Evolutionary conservation across 106 monocot genomes (phyloP).

Genomic region (Apostasia ramifera): DNA sequence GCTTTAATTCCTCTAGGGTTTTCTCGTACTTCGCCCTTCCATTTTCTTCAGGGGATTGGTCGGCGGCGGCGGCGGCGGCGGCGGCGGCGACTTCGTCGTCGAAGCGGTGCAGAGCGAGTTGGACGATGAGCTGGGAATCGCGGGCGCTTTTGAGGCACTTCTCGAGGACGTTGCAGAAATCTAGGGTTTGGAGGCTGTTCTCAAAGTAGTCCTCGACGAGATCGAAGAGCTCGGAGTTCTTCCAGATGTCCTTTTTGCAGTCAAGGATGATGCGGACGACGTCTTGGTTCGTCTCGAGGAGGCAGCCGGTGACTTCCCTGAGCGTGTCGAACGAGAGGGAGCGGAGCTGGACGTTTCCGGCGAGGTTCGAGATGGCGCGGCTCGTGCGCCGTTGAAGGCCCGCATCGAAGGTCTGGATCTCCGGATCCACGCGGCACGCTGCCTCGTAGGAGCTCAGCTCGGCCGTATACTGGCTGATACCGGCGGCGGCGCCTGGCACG

Average conservation of each 20-base stretch:
- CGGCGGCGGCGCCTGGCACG: slow-evolving; percentile 4
- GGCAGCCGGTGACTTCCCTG: slow-evolving; percentile 73
- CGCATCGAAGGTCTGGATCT: slow-evolving; percentile 58
- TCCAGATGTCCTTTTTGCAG: slow-evolving; percentile 97
- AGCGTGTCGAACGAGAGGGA: slow-evolving; percentile 74
- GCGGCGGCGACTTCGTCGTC: slow-evolving; percentile 23
- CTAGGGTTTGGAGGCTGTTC: slow-evolving; percentile 73
- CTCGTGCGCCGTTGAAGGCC: slow-evolving; percentile 73
- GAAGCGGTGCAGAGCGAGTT: slow-evolving; percentile 75
- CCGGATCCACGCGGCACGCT: slow-evolving; percentile 73
- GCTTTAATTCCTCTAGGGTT: slow-evolving; percentile 51
- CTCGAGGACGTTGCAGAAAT: slow-evolving; percentile 85
- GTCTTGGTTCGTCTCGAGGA: slow-evolving; percentile 93
- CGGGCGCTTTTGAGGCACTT: slow-evolving; percentile 74
- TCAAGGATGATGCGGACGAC: slow-evolving; percentile 83
- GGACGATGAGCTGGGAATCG: slow-evolving; percentile 67
- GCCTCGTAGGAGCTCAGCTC: slow-evolving; percentile 73
- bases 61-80: background rate
- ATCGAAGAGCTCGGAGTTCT: slow-evolving; percentile 67
- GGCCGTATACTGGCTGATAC: slow-evolving; percentile 7
- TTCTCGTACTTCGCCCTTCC: slow-evolving; percentile 23
- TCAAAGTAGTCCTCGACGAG: slow-evolving; percentile 93
- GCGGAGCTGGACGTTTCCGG: slow-evolving; percentile 55
- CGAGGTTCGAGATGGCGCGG: slow-evolving; percentile 67
- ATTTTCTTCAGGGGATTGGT: background rate